These are phyloP conservation scores for Linnemannia hyalina DNA, from an alignment of 192 early-diverging fungal genomes.

Conservation along the genomic window DNA sequence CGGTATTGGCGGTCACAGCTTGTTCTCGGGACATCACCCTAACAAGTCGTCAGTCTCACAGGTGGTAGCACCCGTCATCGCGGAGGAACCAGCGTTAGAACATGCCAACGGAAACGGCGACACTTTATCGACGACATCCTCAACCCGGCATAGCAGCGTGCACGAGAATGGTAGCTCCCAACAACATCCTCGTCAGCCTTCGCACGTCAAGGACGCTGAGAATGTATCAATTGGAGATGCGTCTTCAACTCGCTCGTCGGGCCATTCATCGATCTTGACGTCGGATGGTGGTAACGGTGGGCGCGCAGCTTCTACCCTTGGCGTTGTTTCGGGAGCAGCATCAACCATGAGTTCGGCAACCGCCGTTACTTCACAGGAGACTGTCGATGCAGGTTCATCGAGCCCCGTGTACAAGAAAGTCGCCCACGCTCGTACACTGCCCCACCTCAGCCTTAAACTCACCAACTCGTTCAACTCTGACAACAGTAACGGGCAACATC, in stretches of 20 bases:
- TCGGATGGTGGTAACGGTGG: conserved; percentile 2
- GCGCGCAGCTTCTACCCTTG: neutral
- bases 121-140: neutral
- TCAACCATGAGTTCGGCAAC: neutral
- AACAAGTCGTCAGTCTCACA: conserved; percentile 8
- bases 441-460: conserved; percentile 7
- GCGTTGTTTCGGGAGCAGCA: neutral
- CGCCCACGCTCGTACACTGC: conserved; percentile 23
- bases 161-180: neutral
- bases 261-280: conserved; percentile 20
- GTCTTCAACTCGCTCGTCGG: conserved; percentile 16
- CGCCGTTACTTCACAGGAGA: neutral
- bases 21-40: conserved; percentile 43
- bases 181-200: neutral
- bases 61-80: conserved; percentile 6
- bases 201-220: neutral
- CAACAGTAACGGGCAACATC: conserved; percentile 26
- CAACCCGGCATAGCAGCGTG: neutral
- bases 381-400: conserved; percentile 22
- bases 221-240: neutral
- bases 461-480: neutral
- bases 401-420: conserved; percentile 32
- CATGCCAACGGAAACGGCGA: neutral
- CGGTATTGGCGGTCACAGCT: conserved; percentile 36
- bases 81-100: conserved; percentile 14